Conservation (phyloP, 148 eudicot species). For the Rhododendron williamsianum region DNA sequence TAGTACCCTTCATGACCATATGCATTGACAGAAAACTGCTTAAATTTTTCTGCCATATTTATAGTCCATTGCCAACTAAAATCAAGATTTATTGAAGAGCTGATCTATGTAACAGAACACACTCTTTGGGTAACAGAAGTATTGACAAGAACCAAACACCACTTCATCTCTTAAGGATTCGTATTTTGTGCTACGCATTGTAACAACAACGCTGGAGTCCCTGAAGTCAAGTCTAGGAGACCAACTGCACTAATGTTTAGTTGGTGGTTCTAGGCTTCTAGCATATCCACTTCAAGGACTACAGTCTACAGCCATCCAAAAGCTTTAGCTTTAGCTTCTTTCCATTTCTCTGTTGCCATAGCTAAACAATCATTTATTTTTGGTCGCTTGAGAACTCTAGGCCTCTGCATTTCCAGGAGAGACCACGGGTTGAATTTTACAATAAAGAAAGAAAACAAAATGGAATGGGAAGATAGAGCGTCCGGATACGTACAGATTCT, state of each 20-base stretch:
- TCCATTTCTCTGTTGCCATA: neutral
- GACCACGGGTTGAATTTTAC: neutral
- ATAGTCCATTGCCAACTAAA: neutral
- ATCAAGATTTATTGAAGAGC: neutral
- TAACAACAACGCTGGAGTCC: neutral
- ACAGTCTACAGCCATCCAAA: neutral
- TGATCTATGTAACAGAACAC: neutral
- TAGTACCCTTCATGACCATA: neutral
- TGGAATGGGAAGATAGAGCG: neutral
- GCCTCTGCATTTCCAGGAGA: neutral
- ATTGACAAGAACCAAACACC: neutral
- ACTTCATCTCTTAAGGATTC: neutral
- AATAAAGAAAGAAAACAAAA: neutral
- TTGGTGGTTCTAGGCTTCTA: neutral
- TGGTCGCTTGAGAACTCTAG: neutral
- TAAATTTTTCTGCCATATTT: neutral
- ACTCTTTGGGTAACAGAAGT: neutral
- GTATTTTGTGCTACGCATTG: neutral
- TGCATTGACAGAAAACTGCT: neutral
- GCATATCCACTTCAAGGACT: neutral
- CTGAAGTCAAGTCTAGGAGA: neutral
- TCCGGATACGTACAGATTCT: constrained; percentile 67
- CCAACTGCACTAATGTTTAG: neutral
- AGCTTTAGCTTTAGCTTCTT: neutral
- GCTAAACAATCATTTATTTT: neutral